Base-by-base conservation (phyloP, 2,329 filamentous ascomycete species). In the Fusarium sp. region DNA sequence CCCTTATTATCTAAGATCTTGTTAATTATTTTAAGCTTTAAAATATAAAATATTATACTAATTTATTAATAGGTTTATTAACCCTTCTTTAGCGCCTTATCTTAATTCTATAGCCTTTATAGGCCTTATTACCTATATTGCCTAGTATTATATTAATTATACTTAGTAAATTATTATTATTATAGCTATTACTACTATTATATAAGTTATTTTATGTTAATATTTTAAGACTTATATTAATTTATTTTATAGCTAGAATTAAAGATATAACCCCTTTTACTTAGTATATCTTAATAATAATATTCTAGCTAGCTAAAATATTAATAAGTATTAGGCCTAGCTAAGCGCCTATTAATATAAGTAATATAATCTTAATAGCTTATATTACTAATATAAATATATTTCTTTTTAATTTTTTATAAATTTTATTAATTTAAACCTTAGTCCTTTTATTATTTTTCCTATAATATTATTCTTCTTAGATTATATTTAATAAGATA, bases 181-280 rank as follows among this genome's bases (percentile, higher is more conserved):
- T 34, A 5, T 2, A 1, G 32, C 10, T 34, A 1, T 3, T 3
- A 10, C 10, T 4, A 10, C 32, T 0, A 4, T 3, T 34, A 34
- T 34, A 34, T 34, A 34, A 34, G 1, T 34, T 6, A 13, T 2
- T 0, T 34, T 13, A 13, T 34, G 13, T 13, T 34, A 13, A 13
- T 34, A 34, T 34, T 34, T 34, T 34, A 34, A 34, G 4, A 0
- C 32, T 34, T 6, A 13, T 13, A 6, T 13, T 34, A 34, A 13
- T 13, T 11, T 13, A 13, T 34, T 34, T 0, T 6, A 6, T 34
- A 34, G 11, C 9, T 13, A n/a, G n/a, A 34, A 34, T 32, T 3
- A 32, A 9, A n/a, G 11, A 6, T 6, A 6, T 1, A 1, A n/a
- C 7, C 8, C 16, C 16, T 4, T 4, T 3, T 41, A 18, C 16